Base-by-base conservation (phyloP, 2,329 filamentous ascomycete genomes). In the Neofusicoccum cordaticola region DNA sequence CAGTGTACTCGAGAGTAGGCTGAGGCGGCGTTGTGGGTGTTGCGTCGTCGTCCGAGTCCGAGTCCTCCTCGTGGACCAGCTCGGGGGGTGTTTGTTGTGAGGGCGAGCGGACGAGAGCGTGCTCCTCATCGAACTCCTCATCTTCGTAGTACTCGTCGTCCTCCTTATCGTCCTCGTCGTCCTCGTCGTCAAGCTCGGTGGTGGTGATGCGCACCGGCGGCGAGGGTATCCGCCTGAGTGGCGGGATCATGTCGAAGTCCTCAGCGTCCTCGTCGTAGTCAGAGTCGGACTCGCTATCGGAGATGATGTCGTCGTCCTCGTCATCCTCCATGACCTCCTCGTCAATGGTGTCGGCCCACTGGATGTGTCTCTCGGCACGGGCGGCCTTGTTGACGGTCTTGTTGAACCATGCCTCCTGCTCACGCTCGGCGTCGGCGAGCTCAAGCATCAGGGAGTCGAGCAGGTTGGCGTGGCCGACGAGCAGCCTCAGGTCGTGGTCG, bases 391-490 rank as follows among this genome's bases (percentile, higher is more conserved):
- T 89, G 79, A 97, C 91, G 67, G 92, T 95, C 79, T 93, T 90
- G 86, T 97, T 96, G 89, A 97, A 98, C 93, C 93, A 97, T 70
- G 87, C 89, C 81, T 98, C 94, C 81, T 98, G 95, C 79, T 97
- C 93, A 72, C 89, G 88, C 84, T 98, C 95, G 75, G 94, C 94
- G 66, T 96, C 92, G 79, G 93, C 91, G 66, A 99, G 91, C 71
- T 95, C 86, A 67, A 89, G 78, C 95, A 98, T 98, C 75, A 99
- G 83, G 45, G 89, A 90, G 82, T 99, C 95, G 78, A 99, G 91
- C 53, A 98, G 90, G 85, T 98, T 99, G 83, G 95, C 95, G 81
- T 99, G 95, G 74, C 94, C 95, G 72, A 99, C 95, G 67, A 99
- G 90, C 51, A 96, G 88, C 76, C 94, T 89, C 68, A 99, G 91